phyloP scores from a whole-genome alignment of 257 asterid species.

The Jacaranda mimosifolia region DNA sequence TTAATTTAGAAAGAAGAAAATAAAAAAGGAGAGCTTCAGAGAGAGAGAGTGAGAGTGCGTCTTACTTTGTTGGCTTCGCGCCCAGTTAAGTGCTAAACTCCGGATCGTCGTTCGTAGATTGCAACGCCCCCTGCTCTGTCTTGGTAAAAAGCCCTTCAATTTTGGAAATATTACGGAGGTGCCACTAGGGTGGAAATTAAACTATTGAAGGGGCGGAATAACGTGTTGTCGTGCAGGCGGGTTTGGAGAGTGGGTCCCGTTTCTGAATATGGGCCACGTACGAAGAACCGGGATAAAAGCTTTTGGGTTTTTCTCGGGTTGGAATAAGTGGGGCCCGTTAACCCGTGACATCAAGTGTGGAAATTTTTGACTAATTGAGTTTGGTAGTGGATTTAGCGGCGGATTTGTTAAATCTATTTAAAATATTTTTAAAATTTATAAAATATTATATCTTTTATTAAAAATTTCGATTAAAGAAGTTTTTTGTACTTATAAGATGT shows the following conservation, averaged over 20 bases:
- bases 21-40: no score
- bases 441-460: no score
- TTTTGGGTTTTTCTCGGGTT: not conserved
- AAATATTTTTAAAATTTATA: no score
- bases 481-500: no score
- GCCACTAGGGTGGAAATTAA: conserved; percentile 12
- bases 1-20: not conserved
- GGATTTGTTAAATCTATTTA: no score
- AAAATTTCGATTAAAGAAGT: no score
- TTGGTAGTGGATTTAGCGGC: no score
- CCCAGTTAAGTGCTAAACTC: conserved; percentile 24
- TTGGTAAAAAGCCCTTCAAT: conserved; percentile 19
- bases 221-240: not conserved
- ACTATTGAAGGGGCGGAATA: not conserved
- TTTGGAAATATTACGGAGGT: not conserved
- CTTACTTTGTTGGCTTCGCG: conserved; percentile 32
- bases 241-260: conserved; percentile 1
- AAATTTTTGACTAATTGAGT: no score
- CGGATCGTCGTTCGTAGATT: conserved; percentile 39
- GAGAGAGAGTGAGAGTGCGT: not conserved
- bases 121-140: conserved; percentile 12
- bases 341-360: not conserved
- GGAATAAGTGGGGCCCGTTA: not conserved
- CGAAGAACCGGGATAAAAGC: not conserved
- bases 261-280: not conserved